Percentiles rank a stretch among this genome's conserved stretches.
Evolutionary conservation across 2,329 filamentous ascomycete genomes (phyloP).

Genomic region (Mycocentrospora acerina): DNA sequence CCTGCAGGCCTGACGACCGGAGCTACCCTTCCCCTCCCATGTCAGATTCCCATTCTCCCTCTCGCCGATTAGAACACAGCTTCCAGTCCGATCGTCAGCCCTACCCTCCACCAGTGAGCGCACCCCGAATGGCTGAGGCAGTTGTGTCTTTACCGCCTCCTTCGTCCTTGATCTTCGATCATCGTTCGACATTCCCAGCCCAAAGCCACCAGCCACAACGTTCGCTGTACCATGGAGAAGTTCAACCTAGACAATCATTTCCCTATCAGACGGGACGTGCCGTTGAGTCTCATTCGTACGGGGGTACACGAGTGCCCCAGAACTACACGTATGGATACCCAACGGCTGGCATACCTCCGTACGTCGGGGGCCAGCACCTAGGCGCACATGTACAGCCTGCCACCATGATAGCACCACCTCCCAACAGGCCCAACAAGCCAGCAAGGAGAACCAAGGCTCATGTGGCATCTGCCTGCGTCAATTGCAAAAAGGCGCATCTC

Average conservation of each 20-base stretch:
- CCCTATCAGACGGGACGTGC: constrained; percentile 30
- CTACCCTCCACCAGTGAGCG: constrained; percentile 24
- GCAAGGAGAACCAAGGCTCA: constrained; percentile 67
- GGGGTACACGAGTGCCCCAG: constrained; percentile 21
- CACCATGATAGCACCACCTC: constrained; percentile 34
- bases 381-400: constrained; percentile 36
- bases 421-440: constrained; percentile 34
- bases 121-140: constrained; percentile 25
- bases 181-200: constrained; percentile 19
- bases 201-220: constrained; percentile 26
- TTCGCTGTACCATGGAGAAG: constrained; percentile 34
- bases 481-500: constrained; percentile 82
- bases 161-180: constrained; percentile 27
- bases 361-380: constrained; percentile 26
- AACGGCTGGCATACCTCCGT: constrained; percentile 23
- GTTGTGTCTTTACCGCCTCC: constrained; percentile 28
- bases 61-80: constrained; percentile 38
- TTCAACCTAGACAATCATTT: constrained; percentile 24
- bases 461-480: constrained; percentile 81
- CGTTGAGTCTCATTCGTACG: constrained; percentile 29
- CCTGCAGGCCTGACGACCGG: constrained; percentile 36
- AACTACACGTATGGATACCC: constrained; percentile 36
- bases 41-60: constrained; percentile 52
- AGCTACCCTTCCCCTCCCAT: constrained; percentile 54
- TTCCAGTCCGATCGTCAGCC: constrained; percentile 34